These are phyloP conservation scores for Trametes elegans DNA, from an alignment of 768 basidiomycete species.

Conservation along the genomic window DNA sequence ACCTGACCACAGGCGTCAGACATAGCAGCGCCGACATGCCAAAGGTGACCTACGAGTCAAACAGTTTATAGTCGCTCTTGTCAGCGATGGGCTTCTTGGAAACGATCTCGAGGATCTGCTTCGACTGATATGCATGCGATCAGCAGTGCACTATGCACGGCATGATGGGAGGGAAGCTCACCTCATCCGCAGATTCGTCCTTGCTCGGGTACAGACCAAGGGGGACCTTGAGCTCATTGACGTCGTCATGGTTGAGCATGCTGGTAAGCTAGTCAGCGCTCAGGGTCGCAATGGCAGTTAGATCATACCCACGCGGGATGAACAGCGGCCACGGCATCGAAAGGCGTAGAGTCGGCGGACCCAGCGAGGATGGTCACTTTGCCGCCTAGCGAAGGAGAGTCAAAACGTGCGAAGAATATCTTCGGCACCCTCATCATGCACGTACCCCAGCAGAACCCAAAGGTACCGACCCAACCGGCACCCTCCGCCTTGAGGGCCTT, in stretches of 20 bases:
- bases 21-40: not conserved
- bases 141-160: not conserved
- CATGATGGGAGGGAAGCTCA: conserved; percentile 22
- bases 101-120: conserved; percentile 48
- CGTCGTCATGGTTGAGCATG: conserved; percentile 52
- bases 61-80: conserved; percentile 50
- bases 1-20: conserved; percentile 32
- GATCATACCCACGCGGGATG: conserved; percentile 66
- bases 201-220: conserved; percentile 54
- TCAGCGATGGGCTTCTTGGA: conserved; percentile 48
- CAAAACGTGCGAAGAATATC: not conserved
- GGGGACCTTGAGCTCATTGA: conserved; percentile 48
- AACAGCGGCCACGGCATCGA: conserved; percentile 48
- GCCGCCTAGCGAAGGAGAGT: conserved; percentile 35
- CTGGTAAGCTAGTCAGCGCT: too few relatives aligned
- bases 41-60: conserved; percentile 30
- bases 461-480: conserved; percentile 44
- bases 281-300: too few relatives aligned
- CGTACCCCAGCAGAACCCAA: conserved; percentile 59
- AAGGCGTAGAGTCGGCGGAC: conserved; percentile 37
- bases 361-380: conserved; percentile 47
- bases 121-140: conserved; percentile 35
- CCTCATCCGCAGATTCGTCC: conserved; percentile 57
- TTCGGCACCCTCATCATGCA: not conserved
- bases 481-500: conserved; percentile 42